A percentile compares a stretch with the other conserved stretches of the same genome.
These are phyloP conservation scores for Kitagawia praeruptora DNA, from an alignment of 129 eudicot genomes.

Conservation along the genomic window DNA sequence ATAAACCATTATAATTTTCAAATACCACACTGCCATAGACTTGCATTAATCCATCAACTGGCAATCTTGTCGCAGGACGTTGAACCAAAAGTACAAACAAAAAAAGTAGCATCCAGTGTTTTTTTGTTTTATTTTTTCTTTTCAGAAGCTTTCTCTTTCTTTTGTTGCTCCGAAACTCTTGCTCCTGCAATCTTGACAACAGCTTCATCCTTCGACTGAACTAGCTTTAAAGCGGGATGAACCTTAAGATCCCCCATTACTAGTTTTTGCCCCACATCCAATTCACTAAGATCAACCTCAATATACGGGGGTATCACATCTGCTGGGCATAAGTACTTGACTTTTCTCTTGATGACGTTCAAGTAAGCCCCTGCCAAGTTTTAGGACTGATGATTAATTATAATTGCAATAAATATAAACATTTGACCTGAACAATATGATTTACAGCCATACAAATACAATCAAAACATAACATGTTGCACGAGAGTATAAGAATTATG, in stretches of 20 bases:
- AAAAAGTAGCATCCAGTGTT: not conserved
- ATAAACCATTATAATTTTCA: not conserved
- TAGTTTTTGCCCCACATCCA: slow-evolving; percentile 78
- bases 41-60: not conserved
- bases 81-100: not conserved
- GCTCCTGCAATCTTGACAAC: slow-evolving; percentile 72
- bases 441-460: not conserved
- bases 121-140: slow-evolving; percentile 38
- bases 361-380: slow-evolving; percentile 57
- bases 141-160: slow-evolving; percentile 71
- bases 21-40: not conserved
- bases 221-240: slow-evolving; percentile 78
- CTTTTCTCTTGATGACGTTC: slow-evolving; percentile 80
- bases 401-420: not conserved
- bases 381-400: not conserved
- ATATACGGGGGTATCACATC: slow-evolving; percentile 84
- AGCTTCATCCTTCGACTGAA: slow-evolving; percentile 45
- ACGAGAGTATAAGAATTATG: not conserved
- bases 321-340: slow-evolving; percentile 69
- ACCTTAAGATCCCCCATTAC: slow-evolving; percentile 80
- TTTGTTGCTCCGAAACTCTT: slow-evolving; percentile 57
- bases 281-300: slow-evolving; percentile 82
- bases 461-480: not conserved
- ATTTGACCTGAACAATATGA: not conserved
- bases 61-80: not conserved